A percentile compares a stretch with the other conserved stretches of the same genome.
Conservation (phyloP, 2,329 filamentous ascomycete genomes). For the Venturiaceae sp. region DNA sequence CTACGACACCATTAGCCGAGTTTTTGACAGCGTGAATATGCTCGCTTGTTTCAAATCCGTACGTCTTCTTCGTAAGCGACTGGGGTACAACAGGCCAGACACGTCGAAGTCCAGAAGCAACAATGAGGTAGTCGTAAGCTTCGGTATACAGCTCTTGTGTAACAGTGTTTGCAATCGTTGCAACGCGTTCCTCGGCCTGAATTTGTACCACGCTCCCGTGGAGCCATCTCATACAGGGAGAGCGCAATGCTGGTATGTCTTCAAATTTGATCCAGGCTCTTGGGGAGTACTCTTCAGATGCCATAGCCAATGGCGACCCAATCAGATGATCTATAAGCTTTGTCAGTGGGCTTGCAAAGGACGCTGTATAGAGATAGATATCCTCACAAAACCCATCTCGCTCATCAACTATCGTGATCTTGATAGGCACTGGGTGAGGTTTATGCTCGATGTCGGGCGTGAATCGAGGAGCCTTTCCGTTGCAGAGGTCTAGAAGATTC, state of each 20-base stretch:
- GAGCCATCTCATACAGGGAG: neutral
- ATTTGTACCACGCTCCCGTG: neutral
- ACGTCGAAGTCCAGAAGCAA: constrained; percentile 59
- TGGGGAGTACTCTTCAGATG: constrained; percentile 52
- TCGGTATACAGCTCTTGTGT: neutral
- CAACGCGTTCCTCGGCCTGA: neutral
- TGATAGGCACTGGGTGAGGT: neutral
- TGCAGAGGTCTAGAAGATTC: constrained; percentile 57
- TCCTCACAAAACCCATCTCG: constrained; percentile 58
- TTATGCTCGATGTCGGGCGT: constrained; percentile 23
- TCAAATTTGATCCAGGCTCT: constrained; percentile 63
- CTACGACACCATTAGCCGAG: neutral
- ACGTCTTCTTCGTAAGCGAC: constrained; percentile 50
- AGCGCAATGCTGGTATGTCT: constrained; percentile 35
- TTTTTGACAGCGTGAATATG: neutral
- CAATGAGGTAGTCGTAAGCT: constrained; percentile 66
- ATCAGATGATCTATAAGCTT: constrained; percentile 51
- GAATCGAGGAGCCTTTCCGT: constrained; percentile 39
- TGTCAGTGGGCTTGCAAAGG: neutral
- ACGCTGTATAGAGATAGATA: neutral
- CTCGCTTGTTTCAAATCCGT: constrained; percentile 32
- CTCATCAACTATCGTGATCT: constrained; percentile 59
- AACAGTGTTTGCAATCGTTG: neutral
- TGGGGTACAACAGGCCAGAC: constrained; percentile 66
- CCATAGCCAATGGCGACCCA: constrained; percentile 62